These are phyloP conservation scores for Populus pruinosa DNA, from an alignment of 345 rosid species.

Conservation along the genomic window DNA sequence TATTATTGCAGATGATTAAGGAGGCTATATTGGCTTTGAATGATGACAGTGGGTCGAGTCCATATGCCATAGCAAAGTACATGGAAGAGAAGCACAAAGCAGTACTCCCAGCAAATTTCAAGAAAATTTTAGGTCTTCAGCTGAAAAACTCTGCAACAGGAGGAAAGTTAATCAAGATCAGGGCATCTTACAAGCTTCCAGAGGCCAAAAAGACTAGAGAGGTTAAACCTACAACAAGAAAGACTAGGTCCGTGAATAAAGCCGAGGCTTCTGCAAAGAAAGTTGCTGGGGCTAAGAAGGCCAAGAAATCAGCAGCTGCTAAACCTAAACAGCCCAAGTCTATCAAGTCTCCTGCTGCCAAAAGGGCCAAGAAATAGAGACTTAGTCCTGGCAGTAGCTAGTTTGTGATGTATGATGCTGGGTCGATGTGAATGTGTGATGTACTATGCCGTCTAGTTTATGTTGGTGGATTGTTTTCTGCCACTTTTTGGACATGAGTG, in stretches of 20 bases:
- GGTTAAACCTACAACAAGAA: constrained; percentile 21
- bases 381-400: background rate
- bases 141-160: constrained; percentile 60
- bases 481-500: background rate
- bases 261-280: constrained; percentile 21
- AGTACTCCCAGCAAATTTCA: constrained; percentile 57
- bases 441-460: background rate
- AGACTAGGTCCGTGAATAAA: constrained; percentile 36
- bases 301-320: constrained; percentile 32
- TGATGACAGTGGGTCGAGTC: constrained; percentile 80
- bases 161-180: constrained; percentile 74
- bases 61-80: constrained; percentile 72
- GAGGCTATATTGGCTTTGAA: constrained; percentile 61
- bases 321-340: constrained; percentile 46
- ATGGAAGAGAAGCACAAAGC: constrained; percentile 78
- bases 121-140: constrained; percentile 61
- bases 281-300: constrained; percentile 29
- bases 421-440: background rate
- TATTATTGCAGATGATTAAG: constrained; percentile 58
- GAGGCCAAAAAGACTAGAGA: constrained; percentile 27
- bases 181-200: constrained; percentile 72
- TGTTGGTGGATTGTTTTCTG: background rate
- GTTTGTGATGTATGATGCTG: background rate
- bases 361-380: constrained; percentile 38
- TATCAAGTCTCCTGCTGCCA: constrained; percentile 40